phyloP scores from a whole-genome alignment of 2,329 filamentous ascomycete genomes.

The Mollisiaceae sp. region DNA sequence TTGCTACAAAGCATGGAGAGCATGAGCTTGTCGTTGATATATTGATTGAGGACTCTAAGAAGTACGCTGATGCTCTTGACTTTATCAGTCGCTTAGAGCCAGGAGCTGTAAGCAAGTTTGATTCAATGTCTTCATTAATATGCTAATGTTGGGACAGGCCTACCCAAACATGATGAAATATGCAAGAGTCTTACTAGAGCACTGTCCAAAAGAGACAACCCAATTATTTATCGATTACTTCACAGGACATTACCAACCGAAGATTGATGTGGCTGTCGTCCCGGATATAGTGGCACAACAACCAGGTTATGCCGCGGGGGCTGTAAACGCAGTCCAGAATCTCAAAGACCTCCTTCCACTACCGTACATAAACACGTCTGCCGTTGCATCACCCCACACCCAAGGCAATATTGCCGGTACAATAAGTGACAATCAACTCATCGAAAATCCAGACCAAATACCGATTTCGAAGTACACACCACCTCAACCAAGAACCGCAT shows the following conservation, averaged over 20 bases:
- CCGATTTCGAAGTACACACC: conserved; percentile 68
- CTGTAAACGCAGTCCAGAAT: conserved; percentile 82
- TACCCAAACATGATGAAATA: conserved; percentile 95
- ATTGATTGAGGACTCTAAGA: conserved; percentile 91
- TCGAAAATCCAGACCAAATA: conserved; percentile 50
- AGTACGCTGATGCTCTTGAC: conserved; percentile 84
- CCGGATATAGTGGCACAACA: conserved; percentile 28
- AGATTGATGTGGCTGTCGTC: conserved; percentile 56
- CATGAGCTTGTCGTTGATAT: conserved; percentile 95
- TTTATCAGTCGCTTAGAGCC: conserved; percentile 91
- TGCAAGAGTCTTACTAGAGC: conserved; percentile 84
- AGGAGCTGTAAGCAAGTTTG: conserved; percentile 60
- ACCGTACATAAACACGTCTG: conserved; percentile 78
- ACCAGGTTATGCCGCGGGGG: conserved; percentile 48
- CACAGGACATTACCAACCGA: conserved; percentile 80
- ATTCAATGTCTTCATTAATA: not conserved
- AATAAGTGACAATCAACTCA: conserved; percentile 57
- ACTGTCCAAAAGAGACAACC: conserved; percentile 83
- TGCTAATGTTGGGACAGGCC: conserved; percentile 55
- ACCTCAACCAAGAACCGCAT: conserved; percentile 85
- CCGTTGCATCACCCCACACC: conserved; percentile 58
- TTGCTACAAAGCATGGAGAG: conserved; percentile 93
- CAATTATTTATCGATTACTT: conserved; percentile 94
- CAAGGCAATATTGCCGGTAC: conserved; percentile 56
- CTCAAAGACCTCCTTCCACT: conserved; percentile 82